These are phyloP conservation scores for Dothistroma pini DNA, from an alignment of 2,329 filamentous ascomycete species.

Conservation along the genomic window DNA sequence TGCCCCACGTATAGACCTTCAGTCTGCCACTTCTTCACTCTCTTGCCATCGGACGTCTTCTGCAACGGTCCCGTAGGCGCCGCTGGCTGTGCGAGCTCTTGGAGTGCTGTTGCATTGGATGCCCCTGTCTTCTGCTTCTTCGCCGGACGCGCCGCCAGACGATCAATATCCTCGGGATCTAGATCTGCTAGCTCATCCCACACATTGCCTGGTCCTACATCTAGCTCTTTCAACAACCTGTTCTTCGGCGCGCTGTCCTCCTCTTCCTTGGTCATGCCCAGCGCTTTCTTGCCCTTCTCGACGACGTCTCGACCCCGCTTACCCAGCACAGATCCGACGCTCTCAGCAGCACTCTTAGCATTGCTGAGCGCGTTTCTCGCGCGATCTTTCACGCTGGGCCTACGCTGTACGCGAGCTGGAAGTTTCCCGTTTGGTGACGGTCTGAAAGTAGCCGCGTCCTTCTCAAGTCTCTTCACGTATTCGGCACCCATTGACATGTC, in stretches of 20 bases:
- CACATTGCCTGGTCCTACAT: conserved; percentile 31
- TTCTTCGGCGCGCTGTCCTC: conserved; percentile 22
- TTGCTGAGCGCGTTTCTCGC: conserved; percentile 9
- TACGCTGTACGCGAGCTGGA: conserved; percentile 21
- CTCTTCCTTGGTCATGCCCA: conserved; percentile 26
- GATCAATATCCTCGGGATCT: conserved; percentile 22
- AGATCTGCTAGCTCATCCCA: conserved; percentile 33
- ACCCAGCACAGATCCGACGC: conserved; percentile 31
- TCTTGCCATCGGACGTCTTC: conserved; percentile 37
- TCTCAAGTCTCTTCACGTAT: conserved; percentile 48
- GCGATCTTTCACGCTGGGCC: conserved; percentile 31
- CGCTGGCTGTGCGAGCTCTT: conserved; percentile 23
- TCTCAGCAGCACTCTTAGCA: conserved; percentile 30
- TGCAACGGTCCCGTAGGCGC: conserved; percentile 24
- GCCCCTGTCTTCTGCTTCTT: conserved; percentile 27
- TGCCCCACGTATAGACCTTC: conserved; percentile 89
- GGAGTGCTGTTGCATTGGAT: conserved; percentile 16
- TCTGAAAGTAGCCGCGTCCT: conserved; percentile 33
- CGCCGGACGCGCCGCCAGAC: conserved; percentile 22
- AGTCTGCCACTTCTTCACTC: conserved; percentile 70
- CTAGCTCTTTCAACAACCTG: conserved; percentile 32
- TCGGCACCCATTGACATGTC: conserved; percentile 30
- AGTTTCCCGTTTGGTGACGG: conserved; percentile 16
- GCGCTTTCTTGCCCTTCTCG: conserved; percentile 37
- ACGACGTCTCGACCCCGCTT: conserved; percentile 37